Evolutionary conservation across 257 asterid species (phyloP).

Genomic region (Petunia secreta): DNA sequence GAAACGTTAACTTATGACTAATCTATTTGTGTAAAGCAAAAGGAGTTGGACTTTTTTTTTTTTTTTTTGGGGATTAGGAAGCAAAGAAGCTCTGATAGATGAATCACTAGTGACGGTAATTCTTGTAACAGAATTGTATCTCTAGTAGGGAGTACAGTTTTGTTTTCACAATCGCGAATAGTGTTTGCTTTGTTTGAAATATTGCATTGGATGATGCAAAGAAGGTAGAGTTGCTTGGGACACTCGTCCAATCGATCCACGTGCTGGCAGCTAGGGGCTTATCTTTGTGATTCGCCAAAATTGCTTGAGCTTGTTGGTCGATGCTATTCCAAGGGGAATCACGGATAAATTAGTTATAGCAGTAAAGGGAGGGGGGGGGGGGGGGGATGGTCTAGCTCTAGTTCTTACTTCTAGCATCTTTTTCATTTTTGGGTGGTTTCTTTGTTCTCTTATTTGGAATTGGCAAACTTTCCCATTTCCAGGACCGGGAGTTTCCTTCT

Average conservation of each 20-base stretch:
- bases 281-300: not conserved
- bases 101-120: not conserved
- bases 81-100: not conserved
- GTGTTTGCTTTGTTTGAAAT: not conserved
- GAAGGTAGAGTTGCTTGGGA: not conserved
- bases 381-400: not conserved
- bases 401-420: not conserved
- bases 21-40: not conserved
- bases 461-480: not conserved
- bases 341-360: not conserved
- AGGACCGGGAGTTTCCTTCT: not conserved
- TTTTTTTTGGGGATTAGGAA: not conserved
- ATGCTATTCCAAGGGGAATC: not conserved
- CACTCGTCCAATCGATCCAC: not conserved
- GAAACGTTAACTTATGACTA: not conserved
- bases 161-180: not conserved
- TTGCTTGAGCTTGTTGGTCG: not conserved
- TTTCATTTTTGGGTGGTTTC: not conserved
- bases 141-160: not conserved
- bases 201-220: not conserved
- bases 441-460: conserved; percentile 11
- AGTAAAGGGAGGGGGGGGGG: not conserved
- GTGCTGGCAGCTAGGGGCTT: not conserved
- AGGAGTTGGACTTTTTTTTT: not conserved
- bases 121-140: not conserved